phyloP scores from a whole-genome alignment of 176 grass and related monocot genomes.

The Urochloa ruziziensis region DNA sequence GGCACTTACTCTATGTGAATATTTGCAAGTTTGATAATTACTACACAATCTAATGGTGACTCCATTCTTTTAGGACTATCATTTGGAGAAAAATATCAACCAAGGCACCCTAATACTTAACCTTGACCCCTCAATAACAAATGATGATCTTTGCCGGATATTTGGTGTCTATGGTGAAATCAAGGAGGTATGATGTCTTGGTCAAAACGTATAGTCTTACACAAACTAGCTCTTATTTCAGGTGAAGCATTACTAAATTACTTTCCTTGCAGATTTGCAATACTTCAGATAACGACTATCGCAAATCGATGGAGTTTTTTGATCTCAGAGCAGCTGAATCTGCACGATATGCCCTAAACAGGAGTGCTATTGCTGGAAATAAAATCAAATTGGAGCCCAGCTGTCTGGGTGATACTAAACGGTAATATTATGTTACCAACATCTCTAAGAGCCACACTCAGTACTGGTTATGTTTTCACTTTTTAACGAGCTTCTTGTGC shows the following conservation, averaged over 20 bases:
- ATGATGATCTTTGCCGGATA: slow-evolving; percentile 72
- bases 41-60: slow-evolving; percentile 2
- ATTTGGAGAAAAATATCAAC: slow-evolving; percentile 68
- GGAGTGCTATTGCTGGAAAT: slow-evolving; percentile 64
- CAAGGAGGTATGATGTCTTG: slow-evolving; percentile 55
- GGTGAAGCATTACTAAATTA: slow-evolving; percentile 16
- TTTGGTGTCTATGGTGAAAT: slow-evolving; percentile 93
- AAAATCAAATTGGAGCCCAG: slow-evolving; percentile 77
- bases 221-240: slow-evolving; percentile 12
- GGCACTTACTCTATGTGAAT: neutral
- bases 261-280: slow-evolving; percentile 70
- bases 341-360: slow-evolving; percentile 65
- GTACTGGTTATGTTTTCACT: neutral
- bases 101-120: slow-evolving; percentile 71
- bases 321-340: slow-evolving; percentile 81
- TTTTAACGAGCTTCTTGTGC: neutral
- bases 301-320: slow-evolving; percentile 84
- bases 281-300: slow-evolving; percentile 44
- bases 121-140: slow-evolving; percentile 73
- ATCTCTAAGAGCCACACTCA: neutral
- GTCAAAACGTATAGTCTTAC: neutral
- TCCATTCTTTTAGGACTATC: slow-evolving; percentile 59
- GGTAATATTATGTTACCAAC: slow-evolving; percentile 36
- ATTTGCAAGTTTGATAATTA: slow-evolving; percentile 8
- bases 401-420: slow-evolving; percentile 41